Evolutionary conservation across 352 stramenopile species (phyloP), one percentile per base, ranked within the genome.

Genomic region (Phytophthora pisi): DNA sequence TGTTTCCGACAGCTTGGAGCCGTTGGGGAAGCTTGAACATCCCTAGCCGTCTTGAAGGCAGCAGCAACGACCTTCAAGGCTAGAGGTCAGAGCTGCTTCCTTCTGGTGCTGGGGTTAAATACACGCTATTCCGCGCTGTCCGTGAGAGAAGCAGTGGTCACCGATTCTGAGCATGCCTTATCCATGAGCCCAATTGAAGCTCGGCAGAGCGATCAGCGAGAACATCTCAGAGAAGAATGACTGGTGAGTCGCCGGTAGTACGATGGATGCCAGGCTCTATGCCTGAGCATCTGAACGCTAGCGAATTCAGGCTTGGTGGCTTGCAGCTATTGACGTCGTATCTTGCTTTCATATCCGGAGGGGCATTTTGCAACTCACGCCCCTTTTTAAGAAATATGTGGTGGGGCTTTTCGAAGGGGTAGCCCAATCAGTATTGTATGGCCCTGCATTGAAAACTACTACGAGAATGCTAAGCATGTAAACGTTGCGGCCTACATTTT

Each of bases 241-340:
- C 9, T 6, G 36, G 11, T 43, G 36, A 43, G 36, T 43, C 26
- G 7, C 10, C 31, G 11, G 9, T 38, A 38, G 34, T 20, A 20
- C 20, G 20, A 10, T 13, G 31, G 31, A 8, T 38, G 31, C 8
- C 31, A 13, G 9, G 34, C 10, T 40, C 11, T 40, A 11, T 45
- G 38, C 26, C 26, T 30, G 6, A 6, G 46, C 5, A 56, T 65
- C 63, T 70, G 52, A 52, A 57, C 15, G 16, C 38, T 8, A 45
- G 38, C 38, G 38, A n/a, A 18, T n/a, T 18, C 38, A 45, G 13
- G 38, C 38, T 45, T 45, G 38, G 42, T 18, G n/a, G 42, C 7
- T 49, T 13, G n/a, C 42, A 49, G 42, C 5, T 34, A 57, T 30
- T 30, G 51, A 34, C 10, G 51, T 20, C 38, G 20, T 20, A 1